phyloP scores from a whole-genome alignment of 192 early-diverging fungal genomes.

The Backusella macrospora region DNA sequence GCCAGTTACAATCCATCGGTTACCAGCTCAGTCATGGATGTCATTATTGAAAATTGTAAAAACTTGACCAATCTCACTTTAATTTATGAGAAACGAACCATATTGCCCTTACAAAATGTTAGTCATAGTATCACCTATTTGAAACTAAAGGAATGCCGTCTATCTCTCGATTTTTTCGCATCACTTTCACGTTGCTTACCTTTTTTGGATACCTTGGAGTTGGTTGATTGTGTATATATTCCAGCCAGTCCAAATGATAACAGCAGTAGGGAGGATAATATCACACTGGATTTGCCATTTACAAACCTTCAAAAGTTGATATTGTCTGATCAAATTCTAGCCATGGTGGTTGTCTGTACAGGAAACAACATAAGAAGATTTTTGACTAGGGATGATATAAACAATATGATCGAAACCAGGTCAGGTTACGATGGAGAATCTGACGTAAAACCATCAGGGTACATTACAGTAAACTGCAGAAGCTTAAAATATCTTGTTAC shows the following conservation, averaged over 20 bases:
- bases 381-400: not conserved
- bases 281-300: not conserved
- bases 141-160: not conserved
- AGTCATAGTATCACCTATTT: not conserved
- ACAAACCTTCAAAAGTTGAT: not conserved
- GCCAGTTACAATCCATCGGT: not conserved
- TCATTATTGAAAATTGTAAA: not conserved
- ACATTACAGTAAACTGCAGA: not conserved
- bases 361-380: not conserved
- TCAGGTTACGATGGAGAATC: not conserved
- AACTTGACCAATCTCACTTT: not conserved
- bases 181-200: not conserved
- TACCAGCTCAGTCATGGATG: not conserved
- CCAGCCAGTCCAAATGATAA: not conserved
- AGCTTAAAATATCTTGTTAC: slow-evolving; percentile 1
- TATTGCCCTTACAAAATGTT: not conserved
- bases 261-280: not conserved
- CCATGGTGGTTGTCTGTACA: not conserved
- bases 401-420: not conserved
- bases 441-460: not conserved
- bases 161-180: not conserved
- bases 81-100: not conserved
- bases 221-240: not conserved
- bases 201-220: not conserved
- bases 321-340: not conserved